Evolutionary conservation across 75 land plant genomes (phyloP), one percentile per base, ranked within the genome.

Genomic region (Larix kaempferi): DNA sequence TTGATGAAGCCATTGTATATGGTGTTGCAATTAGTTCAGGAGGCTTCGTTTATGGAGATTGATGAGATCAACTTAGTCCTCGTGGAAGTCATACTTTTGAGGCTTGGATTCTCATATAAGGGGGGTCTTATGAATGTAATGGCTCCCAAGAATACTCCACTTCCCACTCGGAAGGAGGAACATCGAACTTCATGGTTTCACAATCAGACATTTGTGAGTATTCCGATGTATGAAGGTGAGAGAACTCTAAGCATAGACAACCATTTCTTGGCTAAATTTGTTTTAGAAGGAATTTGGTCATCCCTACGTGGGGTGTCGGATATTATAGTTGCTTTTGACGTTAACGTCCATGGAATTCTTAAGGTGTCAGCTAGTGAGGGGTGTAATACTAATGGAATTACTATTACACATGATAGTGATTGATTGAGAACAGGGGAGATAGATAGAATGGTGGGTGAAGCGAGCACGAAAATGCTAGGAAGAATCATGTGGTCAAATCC

Each of bases 1-100:
- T 1, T 0, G 59, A 57, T 17, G 59, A 57, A 17, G 76, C 83
- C 0, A 74, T 81, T 26, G 83, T 81, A 14, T 77, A 69, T 77
- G 83, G 83, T n/a, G 83, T 81, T 0, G 83, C 83, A 7, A n/a
- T n/a, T n/a, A n/a, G 59, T 81, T 22, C 83, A 81, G 60, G 83
- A 81, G 21, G 81, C 80, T 29, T 52, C 56, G 41, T 41, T 29
- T 29, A 29, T 77, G 82, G 63, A 73, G 14, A 81, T n/a, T 17
- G 55, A 77, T 19, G 81, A 69, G 25, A 59, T 62, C 12, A 79
- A 80, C 19, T 33, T 80, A 21, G 29, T 81, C 11, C 62, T 81
- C 27, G 15, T 67, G 12, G 83, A 81, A 41, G 83, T 81, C 0
- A 81, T 81, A 10, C 83, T 81, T 7, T 26, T 81, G 37, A 49